These are phyloP conservation scores for Solanum habrochaites DNA, from an alignment of 257 asterid species.

Conservation along the genomic window DNA sequence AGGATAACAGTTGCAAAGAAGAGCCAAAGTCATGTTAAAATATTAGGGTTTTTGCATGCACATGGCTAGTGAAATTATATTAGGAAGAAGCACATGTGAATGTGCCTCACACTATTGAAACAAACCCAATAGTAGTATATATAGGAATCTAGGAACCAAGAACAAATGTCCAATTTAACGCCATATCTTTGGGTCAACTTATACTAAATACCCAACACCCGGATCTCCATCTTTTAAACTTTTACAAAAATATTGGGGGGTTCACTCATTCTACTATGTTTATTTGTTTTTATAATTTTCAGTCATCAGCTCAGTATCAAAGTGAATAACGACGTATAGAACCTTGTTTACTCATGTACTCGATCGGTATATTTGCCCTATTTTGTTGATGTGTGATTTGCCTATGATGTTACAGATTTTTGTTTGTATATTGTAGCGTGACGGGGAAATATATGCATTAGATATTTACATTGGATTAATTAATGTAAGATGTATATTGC, in stretches of 20 bases:
- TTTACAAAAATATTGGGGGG: too few species aligned
- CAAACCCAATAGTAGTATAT: not conserved
- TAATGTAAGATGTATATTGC: not conserved
- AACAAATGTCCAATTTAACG: not conserved
- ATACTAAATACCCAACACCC: not conserved
- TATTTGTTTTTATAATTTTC: too few species aligned
- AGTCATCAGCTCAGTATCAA: accelerated
- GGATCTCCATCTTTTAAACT: not conserved
- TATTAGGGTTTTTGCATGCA: not conserved
- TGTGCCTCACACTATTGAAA: not conserved
- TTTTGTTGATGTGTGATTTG: not conserved
- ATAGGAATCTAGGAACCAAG: slow-evolving; percentile 1
- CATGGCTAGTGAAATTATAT: not conserved
- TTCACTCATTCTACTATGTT: not conserved
- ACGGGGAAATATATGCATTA: not conserved
- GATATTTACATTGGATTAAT: too few species aligned
- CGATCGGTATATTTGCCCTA: not conserved
- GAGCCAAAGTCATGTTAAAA: not conserved
- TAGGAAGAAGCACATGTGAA: slow-evolving; percentile 2
- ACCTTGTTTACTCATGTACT: not conserved
- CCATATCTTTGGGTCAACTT: not conserved
- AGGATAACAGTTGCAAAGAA: not conserved
- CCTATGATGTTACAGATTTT: not conserved
- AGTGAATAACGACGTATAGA: accelerated
- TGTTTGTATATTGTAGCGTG: not conserved